Base-by-base conservation (phyloP, 164 flowering plant species). In the Sedum album region DNA sequence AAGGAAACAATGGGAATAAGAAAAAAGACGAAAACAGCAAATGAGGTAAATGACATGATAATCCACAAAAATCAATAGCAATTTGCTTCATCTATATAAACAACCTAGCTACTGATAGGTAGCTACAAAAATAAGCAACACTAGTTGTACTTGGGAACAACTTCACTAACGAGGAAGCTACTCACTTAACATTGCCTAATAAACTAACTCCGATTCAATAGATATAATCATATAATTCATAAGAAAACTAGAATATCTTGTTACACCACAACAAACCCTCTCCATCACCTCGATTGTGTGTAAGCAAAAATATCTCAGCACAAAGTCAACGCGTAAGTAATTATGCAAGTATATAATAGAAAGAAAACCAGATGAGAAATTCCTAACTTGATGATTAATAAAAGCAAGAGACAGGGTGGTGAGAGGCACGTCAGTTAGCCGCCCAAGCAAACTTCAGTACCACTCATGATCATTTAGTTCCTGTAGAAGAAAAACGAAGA, bases 401-500 rank as follows among this genome's bases (percentile, higher is more conserved):
- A 11, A 25, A 55, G 31, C 6, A 5, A 57, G 49, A 14, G 20
- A 14, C 17, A 0, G 62, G 62, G 7, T 3, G 62, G 62, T 57
- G 62, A 57, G 62, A 57, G 62, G 62, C 33, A 57, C 62, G 33
- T 57, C 26, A 28, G 62, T 57, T 28, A 13, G 62, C 62, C 7
- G 62, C 25, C 62, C 33, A 8, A 57, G 25, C 20, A 26, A 28
- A 57, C 33, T 57, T 57, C 30, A 21, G 60, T 21, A 21, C 60
- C 30, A 53, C 14, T 21, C 25, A 15, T 44, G 20, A 44, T 44
- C 48, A 11, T 44, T 44, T 3, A 44, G 48, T 44, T 17, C 1
- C n/a, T 44, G 20, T 18, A 11, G 4, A 44, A 44, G 48, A 15
- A 44, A 44, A 41, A 11, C 0, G 18, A 44, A 0, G 18, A 44